Percentiles rank a stretch among this genome's conserved stretches.
These are phyloP conservation scores for Plenodomus biglobosus DNA, from an alignment of 2,329 filamentous ascomycete genomes.

Conservation along the genomic window DNA sequence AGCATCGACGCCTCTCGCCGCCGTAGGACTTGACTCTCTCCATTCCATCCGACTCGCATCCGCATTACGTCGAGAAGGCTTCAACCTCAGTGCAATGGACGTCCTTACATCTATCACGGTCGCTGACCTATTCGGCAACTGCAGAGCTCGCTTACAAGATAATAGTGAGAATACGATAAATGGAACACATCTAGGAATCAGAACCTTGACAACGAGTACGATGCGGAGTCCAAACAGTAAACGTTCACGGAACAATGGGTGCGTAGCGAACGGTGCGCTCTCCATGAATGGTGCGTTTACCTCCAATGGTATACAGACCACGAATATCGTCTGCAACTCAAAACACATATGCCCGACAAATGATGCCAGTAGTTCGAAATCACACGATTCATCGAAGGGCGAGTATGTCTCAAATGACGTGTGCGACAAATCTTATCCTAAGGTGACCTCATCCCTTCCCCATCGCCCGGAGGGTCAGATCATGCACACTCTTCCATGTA, in stretches of 20 bases:
- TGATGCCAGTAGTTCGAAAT: not conserved
- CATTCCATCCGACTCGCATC: constrained; percentile 66
- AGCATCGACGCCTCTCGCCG: constrained; percentile 50
- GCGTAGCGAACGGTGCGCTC: not conserved
- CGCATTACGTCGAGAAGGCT: constrained; percentile 59
- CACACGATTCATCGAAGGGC: not conserved
- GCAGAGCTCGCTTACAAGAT: constrained; percentile 8
- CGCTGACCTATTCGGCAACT: constrained; percentile 23
- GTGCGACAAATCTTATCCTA: not conserved
- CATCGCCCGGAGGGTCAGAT: not conserved
- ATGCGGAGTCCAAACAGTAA: not conserved
- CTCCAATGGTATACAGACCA: too few species aligned
- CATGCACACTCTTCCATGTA: constrained; percentile 57
- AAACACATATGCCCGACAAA: too few species aligned
- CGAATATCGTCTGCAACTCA: too few species aligned
- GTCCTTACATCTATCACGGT: constrained; percentile 62
- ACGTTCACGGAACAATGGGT: not conserved
- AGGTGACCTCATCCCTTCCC: not conserved
- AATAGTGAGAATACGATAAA: not conserved
- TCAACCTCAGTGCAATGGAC: constrained; percentile 59
- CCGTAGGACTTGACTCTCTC: constrained; percentile 67
- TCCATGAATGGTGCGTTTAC: too few species aligned
- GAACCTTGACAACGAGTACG: not conserved
- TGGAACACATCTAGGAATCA: not conserved
- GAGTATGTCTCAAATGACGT: not conserved